These are phyloP conservation scores for Pelagophyceae sp. DNA, from an alignment of 352 stramenopile genomes.

Conservation along the genomic window DNA sequence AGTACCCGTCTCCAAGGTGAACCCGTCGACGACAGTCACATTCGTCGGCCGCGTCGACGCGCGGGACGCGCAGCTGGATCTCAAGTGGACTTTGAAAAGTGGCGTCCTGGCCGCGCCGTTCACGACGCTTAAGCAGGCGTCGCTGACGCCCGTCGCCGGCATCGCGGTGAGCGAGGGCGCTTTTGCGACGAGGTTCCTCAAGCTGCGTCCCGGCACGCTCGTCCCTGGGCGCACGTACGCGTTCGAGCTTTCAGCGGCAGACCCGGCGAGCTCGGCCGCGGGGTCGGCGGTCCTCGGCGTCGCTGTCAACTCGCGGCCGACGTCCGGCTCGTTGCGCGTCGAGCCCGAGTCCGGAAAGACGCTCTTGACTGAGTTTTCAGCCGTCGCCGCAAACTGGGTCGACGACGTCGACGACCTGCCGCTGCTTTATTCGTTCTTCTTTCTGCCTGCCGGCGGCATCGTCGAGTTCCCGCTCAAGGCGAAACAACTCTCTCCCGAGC, in stretches of 20 bases:
- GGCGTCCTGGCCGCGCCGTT: too few species aligned
- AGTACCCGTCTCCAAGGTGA: not conserved
- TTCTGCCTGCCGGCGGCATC: too few species aligned
- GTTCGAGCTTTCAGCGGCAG: not conserved
- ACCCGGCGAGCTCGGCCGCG: not conserved
- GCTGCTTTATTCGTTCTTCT: not conserved
- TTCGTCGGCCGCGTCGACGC: not conserved
- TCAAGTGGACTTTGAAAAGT: too few species aligned
- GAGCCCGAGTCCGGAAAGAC: not conserved
- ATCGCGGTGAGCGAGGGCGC: not conserved
- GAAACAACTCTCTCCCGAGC: not conserved
- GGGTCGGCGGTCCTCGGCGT: not conserved
- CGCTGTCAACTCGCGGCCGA: not conserved
- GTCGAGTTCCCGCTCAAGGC: not conserved
- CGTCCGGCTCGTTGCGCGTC: not conserved
- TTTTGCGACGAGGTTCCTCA: not conserved
- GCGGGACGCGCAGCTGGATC: too few species aligned
- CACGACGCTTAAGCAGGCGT: not conserved
- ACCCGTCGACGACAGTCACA: not conserved
- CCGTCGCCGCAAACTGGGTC: not conserved
- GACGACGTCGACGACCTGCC: constrained; percentile 5
- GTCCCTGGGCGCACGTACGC: not conserved
- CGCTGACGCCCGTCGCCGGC: not conserved
- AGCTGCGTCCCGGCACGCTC: not conserved
- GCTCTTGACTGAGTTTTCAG: not conserved